phyloP scores from a whole-genome alignment of 2,329 filamentous ascomycete genomes.

The Cercospora sp. region DNA sequence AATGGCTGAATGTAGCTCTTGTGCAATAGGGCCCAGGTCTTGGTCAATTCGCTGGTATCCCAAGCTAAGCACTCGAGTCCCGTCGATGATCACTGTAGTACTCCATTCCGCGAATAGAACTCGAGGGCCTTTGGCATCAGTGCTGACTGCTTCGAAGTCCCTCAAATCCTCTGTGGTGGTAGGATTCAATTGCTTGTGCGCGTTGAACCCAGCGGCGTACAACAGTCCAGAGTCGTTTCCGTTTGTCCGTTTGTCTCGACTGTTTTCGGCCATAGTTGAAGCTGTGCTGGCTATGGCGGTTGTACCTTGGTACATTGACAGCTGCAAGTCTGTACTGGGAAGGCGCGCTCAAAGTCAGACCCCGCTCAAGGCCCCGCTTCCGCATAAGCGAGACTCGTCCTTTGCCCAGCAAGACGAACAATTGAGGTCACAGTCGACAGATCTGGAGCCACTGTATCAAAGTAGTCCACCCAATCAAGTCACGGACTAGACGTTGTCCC shows the following conservation, averaged over 20 bases:
- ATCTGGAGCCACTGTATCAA: neutral
- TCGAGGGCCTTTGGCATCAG: neutral
- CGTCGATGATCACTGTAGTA: conserved; percentile 29
- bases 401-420: neutral
- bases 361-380: conserved; percentile 2
- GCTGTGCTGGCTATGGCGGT: neutral
- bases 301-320: neutral
- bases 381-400: neutral
- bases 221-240: neutral
- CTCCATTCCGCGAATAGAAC: conserved; percentile 39
- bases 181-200: conserved; percentile 30
- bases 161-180: conserved; percentile 23
- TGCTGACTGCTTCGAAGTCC: conserved; percentile 11
- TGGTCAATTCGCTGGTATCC: conserved; percentile 25
- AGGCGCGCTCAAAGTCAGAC: neutral
- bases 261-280: neutral
- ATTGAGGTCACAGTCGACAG: neutral
- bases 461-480: neutral
- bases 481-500: neutral
- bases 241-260: neutral
- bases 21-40: conserved; percentile 4
- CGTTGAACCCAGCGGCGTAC: conserved; percentile 36
- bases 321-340: neutral
- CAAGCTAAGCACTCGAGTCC: conserved; percentile 15
- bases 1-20: conserved; percentile 22